Base-by-base conservation (phyloP, 2,329 filamentous ascomycete species). In the Fusarium algeriense region DNA sequence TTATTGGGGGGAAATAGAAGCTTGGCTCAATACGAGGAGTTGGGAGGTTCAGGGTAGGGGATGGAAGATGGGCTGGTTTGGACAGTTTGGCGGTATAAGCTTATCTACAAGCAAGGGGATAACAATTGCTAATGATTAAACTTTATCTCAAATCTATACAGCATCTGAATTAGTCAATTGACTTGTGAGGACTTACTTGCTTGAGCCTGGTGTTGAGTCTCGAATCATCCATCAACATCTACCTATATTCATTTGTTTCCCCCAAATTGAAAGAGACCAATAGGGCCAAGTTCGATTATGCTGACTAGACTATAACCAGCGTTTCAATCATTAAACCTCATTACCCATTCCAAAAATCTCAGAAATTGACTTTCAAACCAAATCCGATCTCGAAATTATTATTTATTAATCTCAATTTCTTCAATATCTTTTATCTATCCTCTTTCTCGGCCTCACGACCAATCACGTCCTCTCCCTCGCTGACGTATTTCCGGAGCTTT, bases 251-350 rank as follows among this genome's bases (percentile, higher is more conserved):
- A 3, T 3, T 43, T 12, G 10, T 6, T 53, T 64, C 53, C 64
- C 53, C 57, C 34, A 38, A 38, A 14, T 14, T 13, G 9, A 9
- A n/a, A 7, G 38, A 53, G 57, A 70, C 73, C 73, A 75, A 75
- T 75, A 15, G 60, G 71, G 52, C 40, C 43, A 58, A 45, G 30
- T 50, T 71, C 45, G 59, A 74, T 75, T 67, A 28, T 72, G 75
- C 73, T 76, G 60, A 76, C 75, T 75, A 49, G 60, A 57, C 57
- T 17, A 41, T 30, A 67, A 38, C 34, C 45, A 64, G 44, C 46
- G 19, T 23, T 23, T 17, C 38, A 48, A 12, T 26, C 20, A 49
- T 38, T 15, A 52, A 41, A 26, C 40, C 49, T 48, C 35, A 64
- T 65, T 52, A 52, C 54, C 11, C 15, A 14, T 45, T 14, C 50